Base-by-base conservation (phyloP, 305 asterid genomes). In the Fraxinus greggii region DNA sequence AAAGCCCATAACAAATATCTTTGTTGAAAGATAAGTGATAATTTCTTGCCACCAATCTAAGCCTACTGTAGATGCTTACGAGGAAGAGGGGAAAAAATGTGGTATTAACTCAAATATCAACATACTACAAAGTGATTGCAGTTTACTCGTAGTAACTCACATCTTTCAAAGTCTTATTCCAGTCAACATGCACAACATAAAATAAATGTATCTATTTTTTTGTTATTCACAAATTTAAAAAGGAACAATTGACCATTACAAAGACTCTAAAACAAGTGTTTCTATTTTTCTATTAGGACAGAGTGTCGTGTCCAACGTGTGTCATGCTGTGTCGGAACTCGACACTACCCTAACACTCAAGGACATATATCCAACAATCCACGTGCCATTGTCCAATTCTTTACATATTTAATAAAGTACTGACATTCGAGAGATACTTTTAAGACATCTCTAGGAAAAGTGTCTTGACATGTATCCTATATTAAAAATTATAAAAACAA, bases 1-100 rank as follows among this genome's bases (percentile, higher is more conserved):
- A 65, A 81, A 17, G 35, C 59, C 10, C 26, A 40, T 38, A 75
- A 80, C 19, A 45, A 19, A 56, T 80, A 51, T 54, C 17, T 80
- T 63, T 45, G 26, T n/a, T 23, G 42, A 24, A 28, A 26, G 7
- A 33, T n/a, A 40, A 36, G 45, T 40, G 29, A 7, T 26, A n/a
- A 76, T 48, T 32, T 59, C 74, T 24, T 56, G 36, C 79, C 63
- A 40, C 76, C 17, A 75, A 75, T 28, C 23, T 29, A 26, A 31
- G 69, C 51, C 10, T 8, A 77, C 59, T 24, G 45, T 6, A 61
- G 24, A 61, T 3, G 70, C 70, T 61, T 61, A 61, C 13, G 15
- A 19, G 70, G 70, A 28, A 21, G 31, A 7, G 15, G 15, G 70
- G 10, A 6, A 5, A 51, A n/a, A 59, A 59, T 19, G 69, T 21